These are phyloP conservation scores for Bonia amplexicaulis DNA, from an alignment of 176 grass and related monocot genomes.

Conservation along the genomic window DNA sequence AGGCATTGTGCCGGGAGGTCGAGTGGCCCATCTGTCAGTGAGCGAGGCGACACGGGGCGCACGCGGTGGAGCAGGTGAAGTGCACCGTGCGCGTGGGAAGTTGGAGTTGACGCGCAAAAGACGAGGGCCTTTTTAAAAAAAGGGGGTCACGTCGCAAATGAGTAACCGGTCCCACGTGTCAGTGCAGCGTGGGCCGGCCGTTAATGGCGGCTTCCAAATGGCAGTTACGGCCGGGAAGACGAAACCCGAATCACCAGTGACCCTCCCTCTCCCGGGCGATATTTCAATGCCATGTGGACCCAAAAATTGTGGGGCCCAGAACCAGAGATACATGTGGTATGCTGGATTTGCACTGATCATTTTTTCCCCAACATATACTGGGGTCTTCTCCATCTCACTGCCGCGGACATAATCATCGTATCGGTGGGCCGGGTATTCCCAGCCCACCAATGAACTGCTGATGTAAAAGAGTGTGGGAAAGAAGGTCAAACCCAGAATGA, in stretches of 20 bases:
- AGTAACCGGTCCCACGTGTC: background rate
- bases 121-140: background rate
- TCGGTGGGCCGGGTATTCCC: background rate
- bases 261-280: too few species aligned
- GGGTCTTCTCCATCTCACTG: too few species aligned
- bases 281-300: background rate
- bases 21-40: constrained; percentile 51
- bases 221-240: background rate
- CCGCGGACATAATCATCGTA: background rate
- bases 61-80: background rate
- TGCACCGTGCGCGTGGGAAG: background rate
- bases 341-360: too few species aligned
- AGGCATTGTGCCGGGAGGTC: constrained; percentile 28
- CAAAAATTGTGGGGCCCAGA: background rate
- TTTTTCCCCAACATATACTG: too few species aligned
- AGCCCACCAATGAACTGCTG: too few species aligned
- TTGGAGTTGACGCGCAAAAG: constrained; percentile 1
- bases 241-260: too few species aligned
- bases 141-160: background rate
- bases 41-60: background rate
- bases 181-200: background rate
- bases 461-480: too few species aligned
- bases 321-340: too few species aligned
- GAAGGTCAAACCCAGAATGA: too few species aligned
- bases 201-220: background rate